phyloP scores from a whole-genome alignment of 2,329 filamentous ascomycete genomes.

The Tolypocladium cylindrosporum region DNA sequence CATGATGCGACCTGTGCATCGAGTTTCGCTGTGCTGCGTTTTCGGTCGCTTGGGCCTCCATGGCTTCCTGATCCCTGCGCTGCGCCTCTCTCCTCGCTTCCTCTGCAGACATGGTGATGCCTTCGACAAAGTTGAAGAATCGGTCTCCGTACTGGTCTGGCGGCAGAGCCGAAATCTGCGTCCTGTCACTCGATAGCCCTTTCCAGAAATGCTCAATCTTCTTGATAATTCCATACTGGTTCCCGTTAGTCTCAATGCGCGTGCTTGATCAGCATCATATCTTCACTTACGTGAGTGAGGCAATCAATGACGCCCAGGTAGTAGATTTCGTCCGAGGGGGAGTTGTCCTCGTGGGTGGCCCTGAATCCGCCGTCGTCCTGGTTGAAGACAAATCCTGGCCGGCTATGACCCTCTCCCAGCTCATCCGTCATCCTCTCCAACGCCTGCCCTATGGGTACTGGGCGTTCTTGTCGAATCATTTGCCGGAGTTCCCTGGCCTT shows the following conservation, averaged over 20 bases:
- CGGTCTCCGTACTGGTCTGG: slow-evolving; percentile 87
- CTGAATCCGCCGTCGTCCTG: slow-evolving; percentile 87
- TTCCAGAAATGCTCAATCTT: slow-evolving; percentile 97
- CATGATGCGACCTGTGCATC: slow-evolving; percentile 20
- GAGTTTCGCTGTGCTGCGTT: slow-evolving; percentile 28
- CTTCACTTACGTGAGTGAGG: slow-evolving; percentile 73
- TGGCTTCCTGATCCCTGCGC: slow-evolving; percentile 51
- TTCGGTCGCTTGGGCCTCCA: slow-evolving; percentile 20
- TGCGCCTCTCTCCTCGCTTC: slow-evolving; percentile 61
- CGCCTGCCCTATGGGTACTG: slow-evolving; percentile 82
- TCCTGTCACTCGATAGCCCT: slow-evolving; percentile 72
- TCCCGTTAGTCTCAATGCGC: slow-evolving; percentile 14
- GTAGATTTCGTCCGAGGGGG: slow-evolving; percentile 83
- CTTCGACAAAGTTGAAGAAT: slow-evolving; percentile 85
- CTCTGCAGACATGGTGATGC: slow-evolving; percentile 83
- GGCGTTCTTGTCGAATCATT: slow-evolving; percentile 86
- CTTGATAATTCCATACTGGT: slow-evolving; percentile 84
- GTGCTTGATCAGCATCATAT: slow-evolving; percentile 1
- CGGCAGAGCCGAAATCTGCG: slow-evolving; percentile 84
- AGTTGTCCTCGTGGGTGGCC: slow-evolving; percentile 84
- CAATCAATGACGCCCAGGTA: slow-evolving; percentile 98
- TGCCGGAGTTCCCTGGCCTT: slow-evolving; percentile 87
- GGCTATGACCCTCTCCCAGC: slow-evolving; percentile 63
- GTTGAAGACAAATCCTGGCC: slow-evolving; percentile 73
- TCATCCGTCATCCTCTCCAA: slow-evolving; percentile 84